Evolutionary conservation across 257 asterid species (phyloP).

Genomic region (Primulina tabacum): DNA sequence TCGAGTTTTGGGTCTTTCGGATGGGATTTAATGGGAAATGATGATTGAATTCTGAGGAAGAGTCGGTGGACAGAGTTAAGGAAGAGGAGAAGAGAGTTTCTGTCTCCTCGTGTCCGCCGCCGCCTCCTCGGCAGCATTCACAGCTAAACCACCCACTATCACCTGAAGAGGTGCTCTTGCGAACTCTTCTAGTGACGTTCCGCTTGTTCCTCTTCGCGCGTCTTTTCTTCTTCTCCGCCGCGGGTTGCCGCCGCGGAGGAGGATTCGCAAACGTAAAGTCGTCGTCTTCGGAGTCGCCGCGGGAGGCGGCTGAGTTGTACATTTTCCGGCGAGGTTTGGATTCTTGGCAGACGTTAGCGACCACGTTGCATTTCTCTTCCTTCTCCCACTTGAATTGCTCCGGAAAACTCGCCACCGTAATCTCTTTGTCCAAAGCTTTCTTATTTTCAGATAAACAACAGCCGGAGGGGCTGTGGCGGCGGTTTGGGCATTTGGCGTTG

Average conservation of each 20-base stretch:
- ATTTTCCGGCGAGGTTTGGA: constrained; percentile 26
- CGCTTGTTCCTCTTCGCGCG: constrained; percentile 23
- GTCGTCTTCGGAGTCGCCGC: constrained; percentile 17
- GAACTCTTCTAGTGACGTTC: background rate
- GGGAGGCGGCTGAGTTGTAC: constrained; percentile 26
- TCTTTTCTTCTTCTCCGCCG: constrained; percentile 27
- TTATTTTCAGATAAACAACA: background rate
- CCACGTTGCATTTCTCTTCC: constrained; percentile 46
- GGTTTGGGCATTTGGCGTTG: constrained; percentile 16
- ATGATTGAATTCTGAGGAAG: constrained; percentile 36
- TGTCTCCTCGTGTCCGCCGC: constrained; percentile 22
- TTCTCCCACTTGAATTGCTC: constrained; percentile 31
- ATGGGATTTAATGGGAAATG: constrained; percentile 29
- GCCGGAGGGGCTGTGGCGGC: constrained; percentile 24
- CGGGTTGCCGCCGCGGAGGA: constrained; percentile 18
- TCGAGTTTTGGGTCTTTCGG: constrained; percentile 15
- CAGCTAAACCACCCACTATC: constrained; percentile 40
- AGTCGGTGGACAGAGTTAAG: constrained; percentile 32
- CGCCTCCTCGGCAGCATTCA: constrained; percentile 16
- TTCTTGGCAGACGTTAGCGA: constrained; percentile 32
- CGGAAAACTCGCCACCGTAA: background rate
- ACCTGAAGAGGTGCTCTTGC: constrained; percentile 28
- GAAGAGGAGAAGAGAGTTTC: constrained; percentile 40
- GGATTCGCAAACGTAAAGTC: background rate
- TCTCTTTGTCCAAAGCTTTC: background rate